Conservation (phyloP, 805 yeast genomes). For the Yarrowia sp. region DNA sequence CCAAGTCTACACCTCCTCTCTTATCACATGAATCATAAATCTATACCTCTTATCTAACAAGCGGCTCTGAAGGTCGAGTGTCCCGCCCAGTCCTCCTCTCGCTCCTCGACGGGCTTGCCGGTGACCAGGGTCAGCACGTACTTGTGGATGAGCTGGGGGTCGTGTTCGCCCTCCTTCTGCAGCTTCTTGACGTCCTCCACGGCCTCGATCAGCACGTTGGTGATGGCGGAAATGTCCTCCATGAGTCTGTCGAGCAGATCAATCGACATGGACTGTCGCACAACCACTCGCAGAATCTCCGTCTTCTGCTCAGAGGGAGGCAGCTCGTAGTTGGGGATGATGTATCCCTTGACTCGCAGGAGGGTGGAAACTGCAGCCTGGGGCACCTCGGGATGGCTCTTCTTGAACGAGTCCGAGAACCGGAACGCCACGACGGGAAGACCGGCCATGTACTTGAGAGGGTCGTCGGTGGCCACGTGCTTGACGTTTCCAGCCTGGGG, state of each 20-base stretch:
- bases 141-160: constrained; percentile 30
- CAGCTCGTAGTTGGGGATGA: constrained; percentile 86
- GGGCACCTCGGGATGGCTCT: constrained; percentile 78
- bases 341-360: constrained; percentile 82
- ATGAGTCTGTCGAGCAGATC: constrained; percentile 68
- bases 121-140: constrained; percentile 23
- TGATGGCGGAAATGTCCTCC: constrained; percentile 62
- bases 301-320: constrained; percentile 63
- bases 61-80: constrained; percentile 22
- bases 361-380: constrained; percentile 76
- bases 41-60: neutral
- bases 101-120: constrained; percentile 34
- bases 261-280: constrained; percentile 70
- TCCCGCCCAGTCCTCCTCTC: constrained; percentile 38
- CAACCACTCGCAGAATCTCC: constrained; percentile 86
- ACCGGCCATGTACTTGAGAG: constrained; percentile 66
- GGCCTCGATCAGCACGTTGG: constrained; percentile 61
- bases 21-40: too few species aligned
- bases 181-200: constrained; percentile 47
- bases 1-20: too few species aligned
- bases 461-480: constrained; percentile 42
- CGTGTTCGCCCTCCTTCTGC: constrained; percentile 3
- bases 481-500: constrained; percentile 39
- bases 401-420: constrained; percentile 63
- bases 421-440: constrained; percentile 90